phyloP scores from a whole-genome alignment of 768 basidiomycete species.

The Tremella fuciformis region DNA sequence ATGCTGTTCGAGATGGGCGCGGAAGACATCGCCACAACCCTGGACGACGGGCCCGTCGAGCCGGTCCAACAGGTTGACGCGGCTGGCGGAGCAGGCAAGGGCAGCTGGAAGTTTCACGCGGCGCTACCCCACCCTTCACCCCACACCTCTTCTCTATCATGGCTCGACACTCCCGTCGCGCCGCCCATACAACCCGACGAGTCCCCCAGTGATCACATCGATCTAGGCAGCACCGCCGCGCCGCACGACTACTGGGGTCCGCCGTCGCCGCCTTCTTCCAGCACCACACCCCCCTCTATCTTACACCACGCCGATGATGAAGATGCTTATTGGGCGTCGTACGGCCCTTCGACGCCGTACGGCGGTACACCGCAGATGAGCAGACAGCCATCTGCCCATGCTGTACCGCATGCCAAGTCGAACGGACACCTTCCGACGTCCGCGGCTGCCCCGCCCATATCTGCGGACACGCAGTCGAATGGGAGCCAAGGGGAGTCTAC shows the following conservation, averaged over 20 bases:
- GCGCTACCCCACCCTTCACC: background rate
- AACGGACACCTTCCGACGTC: background rate
- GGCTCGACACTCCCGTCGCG: background rate
- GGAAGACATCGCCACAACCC: background rate
- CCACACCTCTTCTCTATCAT: background rate
- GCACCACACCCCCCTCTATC: background rate
- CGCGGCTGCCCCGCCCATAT: too few relatives aligned
- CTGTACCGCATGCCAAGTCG: background rate
- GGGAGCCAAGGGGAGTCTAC: background rate
- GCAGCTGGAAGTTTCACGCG: background rate
- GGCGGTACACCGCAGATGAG: background rate
- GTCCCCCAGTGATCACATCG: background rate
- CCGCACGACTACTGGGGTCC: slow-evolving; percentile 2
- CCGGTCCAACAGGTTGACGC: background rate
- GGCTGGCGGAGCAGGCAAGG: background rate
- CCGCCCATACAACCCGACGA: background rate
- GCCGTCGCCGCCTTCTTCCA: background rate
- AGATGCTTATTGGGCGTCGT: slow-evolving; percentile 1
- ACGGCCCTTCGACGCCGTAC: background rate
- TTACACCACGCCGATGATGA: background rate
- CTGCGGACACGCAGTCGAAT: background rate
- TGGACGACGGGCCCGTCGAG: background rate
- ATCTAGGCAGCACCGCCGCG: background rate
- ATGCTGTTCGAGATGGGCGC: background rate
- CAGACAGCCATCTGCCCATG: background rate